Evolutionary conservation across 441 rosid genomes (phyloP).

Genomic region (Bocquillonia castaneifolia): DNA sequence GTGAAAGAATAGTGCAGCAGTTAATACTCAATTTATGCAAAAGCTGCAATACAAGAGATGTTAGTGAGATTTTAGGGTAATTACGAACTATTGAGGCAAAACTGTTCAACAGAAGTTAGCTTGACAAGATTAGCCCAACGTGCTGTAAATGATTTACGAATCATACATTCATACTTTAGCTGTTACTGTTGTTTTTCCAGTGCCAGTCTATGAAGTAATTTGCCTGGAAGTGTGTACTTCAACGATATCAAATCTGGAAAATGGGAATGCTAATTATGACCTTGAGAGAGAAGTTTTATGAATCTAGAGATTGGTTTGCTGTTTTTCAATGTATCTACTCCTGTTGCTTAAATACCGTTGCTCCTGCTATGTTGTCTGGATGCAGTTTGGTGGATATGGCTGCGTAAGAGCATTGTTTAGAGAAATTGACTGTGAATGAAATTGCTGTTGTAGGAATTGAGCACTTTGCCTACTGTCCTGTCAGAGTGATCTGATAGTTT

Average conservation of each 20-base stretch:
- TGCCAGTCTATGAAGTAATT: neutral
- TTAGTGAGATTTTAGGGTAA: neutral
- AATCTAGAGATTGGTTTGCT: too few species aligned
- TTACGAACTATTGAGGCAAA: too few species aligned
- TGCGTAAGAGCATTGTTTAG: too few species aligned
- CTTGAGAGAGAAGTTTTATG: neutral
- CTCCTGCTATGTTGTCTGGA: too few species aligned
- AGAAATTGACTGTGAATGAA: too few species aligned
- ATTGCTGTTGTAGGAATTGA: neutral
- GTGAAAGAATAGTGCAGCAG: conserved; percentile 7
- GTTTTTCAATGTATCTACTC: too few species aligned
- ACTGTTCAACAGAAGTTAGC: neutral
- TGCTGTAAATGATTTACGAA: neutral
- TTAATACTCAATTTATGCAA: conserved; percentile 12
- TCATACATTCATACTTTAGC: conserved; percentile 11
- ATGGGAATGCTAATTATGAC: neutral
- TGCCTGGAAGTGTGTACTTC: neutral
- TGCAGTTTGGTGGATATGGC: too few species aligned
- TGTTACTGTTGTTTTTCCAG: neutral
- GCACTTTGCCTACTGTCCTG: neutral
- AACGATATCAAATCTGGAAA: neutral
- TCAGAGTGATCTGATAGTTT: too few species aligned
- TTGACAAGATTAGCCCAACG: neutral
- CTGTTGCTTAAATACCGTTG: too few species aligned
- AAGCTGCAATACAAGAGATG: neutral